phyloP scores from a whole-genome alignment of 306 rosid species.

The Chamaecrista fasciculata region DNA sequence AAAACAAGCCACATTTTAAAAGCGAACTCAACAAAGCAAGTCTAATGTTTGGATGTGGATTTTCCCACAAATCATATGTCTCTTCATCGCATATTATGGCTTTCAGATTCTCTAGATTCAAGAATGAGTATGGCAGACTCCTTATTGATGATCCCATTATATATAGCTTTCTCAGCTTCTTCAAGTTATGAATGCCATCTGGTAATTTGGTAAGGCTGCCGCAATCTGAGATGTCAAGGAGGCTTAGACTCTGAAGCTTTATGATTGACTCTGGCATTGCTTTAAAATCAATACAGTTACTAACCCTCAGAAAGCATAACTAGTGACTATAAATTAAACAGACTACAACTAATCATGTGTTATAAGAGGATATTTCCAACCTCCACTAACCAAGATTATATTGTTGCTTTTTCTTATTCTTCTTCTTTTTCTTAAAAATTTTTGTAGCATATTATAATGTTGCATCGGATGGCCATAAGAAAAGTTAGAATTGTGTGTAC shows the following conservation, averaged over 20 bases:
- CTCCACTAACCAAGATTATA: too few relatives aligned
- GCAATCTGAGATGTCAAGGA: slow-evolving; percentile 27
- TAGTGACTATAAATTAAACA: too few relatives aligned
- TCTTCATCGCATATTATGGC: background rate
- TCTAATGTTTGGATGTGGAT: too few relatives aligned
- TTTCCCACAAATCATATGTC: background rate
- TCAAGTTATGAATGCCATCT: slow-evolving; percentile 27
- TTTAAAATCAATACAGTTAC: slow-evolving; percentile 28
- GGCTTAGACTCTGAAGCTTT: background rate
- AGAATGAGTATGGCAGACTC: background rate
- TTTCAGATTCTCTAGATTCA: background rate
- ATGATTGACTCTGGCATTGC: slow-evolving; percentile 29
- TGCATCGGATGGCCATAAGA: too few relatives aligned
- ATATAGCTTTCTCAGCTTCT: slow-evolving; percentile 25
- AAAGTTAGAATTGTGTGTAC: background rate
- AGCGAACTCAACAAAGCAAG: too few relatives aligned
- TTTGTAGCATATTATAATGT: too few relatives aligned
- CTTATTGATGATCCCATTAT: slow-evolving; percentile 26
- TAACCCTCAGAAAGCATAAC: slow-evolving; percentile 38
- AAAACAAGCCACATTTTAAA: too few relatives aligned
- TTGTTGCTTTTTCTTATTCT: too few relatives aligned
- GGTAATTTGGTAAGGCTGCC: slow-evolving; percentile 29
- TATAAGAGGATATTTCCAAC: too few relatives aligned
- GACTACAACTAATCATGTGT: too few relatives aligned
- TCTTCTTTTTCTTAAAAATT: too few relatives aligned